Percentiles rank a stretch among this genome's conserved stretches.
Conservation (phyloP, 495 filamentous ascomycete genomes). For the Coniosporium apollinis region DNA sequence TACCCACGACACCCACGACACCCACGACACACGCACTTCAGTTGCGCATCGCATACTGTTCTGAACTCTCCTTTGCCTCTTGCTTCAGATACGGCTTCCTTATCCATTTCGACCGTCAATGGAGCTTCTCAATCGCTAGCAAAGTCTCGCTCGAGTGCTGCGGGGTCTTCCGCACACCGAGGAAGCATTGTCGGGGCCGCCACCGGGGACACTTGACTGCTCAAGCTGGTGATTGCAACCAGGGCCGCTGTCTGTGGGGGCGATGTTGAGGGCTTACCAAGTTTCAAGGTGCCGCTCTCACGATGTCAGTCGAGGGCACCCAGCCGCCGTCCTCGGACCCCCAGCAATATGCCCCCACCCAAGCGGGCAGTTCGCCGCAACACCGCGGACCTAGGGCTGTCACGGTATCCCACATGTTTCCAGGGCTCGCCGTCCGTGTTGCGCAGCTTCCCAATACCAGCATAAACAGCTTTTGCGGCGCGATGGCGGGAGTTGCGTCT, state of each 20-base stretch:
- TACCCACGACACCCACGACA: too few species aligned
- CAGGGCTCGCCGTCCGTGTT: slow-evolving; percentile 35
- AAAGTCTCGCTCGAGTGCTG: slow-evolving; percentile 19
- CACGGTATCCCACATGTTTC: slow-evolving; percentile 26
- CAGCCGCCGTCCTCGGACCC: not conserved
- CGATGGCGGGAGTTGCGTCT: slow-evolving; percentile 73
- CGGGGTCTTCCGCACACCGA: slow-evolving; percentile 22
- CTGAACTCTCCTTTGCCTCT: too few species aligned
- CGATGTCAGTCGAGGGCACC: slow-evolving; percentile 4
- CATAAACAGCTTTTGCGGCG: slow-evolving; percentile 60
- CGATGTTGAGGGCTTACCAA: not conserved
- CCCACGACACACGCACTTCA: too few species aligned
- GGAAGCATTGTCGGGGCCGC: too few species aligned
- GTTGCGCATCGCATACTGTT: too few species aligned
- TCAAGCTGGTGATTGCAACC: not conserved
- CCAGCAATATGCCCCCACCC: slow-evolving; percentile 2
- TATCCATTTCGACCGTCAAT: slow-evolving; percentile 14
- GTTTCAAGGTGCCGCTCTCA: not conserved
- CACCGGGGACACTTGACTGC: too few species aligned
- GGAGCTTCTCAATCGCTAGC: slow-evolving; percentile 23
- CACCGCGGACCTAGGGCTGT: too few species aligned
- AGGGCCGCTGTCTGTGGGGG: not conserved
- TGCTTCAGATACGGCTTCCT: too few species aligned
- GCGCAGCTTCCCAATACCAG: slow-evolving; percentile 33
- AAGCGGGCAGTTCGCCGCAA: not conserved